Base-by-base conservation (phyloP, 352 stramenopile genomes). In the Pythium graminicola region DNA sequence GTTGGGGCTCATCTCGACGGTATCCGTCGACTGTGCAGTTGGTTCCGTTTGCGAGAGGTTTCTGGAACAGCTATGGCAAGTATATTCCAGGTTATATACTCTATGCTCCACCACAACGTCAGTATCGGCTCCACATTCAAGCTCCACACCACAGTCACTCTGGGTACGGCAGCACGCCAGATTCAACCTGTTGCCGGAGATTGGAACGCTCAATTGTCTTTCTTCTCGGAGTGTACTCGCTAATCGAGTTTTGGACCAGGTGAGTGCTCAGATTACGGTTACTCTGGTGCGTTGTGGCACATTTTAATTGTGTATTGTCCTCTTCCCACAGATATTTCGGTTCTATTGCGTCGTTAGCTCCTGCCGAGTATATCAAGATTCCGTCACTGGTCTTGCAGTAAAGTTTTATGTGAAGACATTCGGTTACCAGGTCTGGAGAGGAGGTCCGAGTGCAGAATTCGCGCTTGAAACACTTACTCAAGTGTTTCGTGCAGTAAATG, bases 391-490 rank as follows among this genome's bases (percentile, higher is more conserved):
- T n/a, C 4, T 40, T 11, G 46, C 27, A 13, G 13, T 62, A 2
- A 20, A 17, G 14, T 62, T 17, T n/a, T 62, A 62, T 23, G 54
- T 52, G 1, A 20, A 47, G 14, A 17, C 16, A 28, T 39, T 62
- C 24, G 17, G n/a, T 0, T 2, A 23, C 33, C 46, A 62, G 24
- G 31, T 62, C 24, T 13, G 22, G 1, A 46, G 46, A 22, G 36
- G 41, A 24, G 54, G 40, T 11, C 9, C 22, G 3, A 50, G 41
- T n/a, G 47, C 54, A 10, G 31, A 62, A 7, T 62, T 57, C 47
- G 46, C 54, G 9, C 32, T 62, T 9, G 46, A 62, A 38, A 62
- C 54, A n/a, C 46, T 56, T 2, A 26, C 54, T 8, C 46, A 52
- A 13, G 38, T 62, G 4, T 56, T 56, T 50, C 54, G 42, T 22